Conservation (phyloP, 1,284 basidiomycete species). For the Cryptococcus jaspeensis region DNA sequence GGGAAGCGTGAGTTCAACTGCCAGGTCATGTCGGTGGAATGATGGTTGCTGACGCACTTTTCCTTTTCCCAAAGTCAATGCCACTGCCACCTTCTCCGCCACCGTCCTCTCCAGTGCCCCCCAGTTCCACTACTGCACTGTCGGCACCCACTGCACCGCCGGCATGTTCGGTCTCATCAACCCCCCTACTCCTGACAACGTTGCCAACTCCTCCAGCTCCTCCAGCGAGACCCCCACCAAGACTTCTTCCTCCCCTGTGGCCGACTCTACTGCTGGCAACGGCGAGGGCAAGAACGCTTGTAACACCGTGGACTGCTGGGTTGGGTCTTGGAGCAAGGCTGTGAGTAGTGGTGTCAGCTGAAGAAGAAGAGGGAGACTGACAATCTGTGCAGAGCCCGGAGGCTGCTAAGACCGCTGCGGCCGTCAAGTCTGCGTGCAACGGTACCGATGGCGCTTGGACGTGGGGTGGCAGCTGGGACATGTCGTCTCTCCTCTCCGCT, state of each 20-base stretch:
- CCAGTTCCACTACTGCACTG: constrained; percentile 31
- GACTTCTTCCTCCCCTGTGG: constrained; percentile 12
- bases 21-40: neutral
- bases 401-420: constrained; percentile 10
- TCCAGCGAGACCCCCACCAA: constrained; percentile 17
- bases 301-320: constrained; percentile 26
- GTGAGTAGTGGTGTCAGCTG: constrained; percentile 11
- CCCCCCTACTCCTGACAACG: constrained; percentile 1
- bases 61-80: constrained; percentile 22
- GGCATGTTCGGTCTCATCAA: constrained; percentile 36
- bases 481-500: constrained; percentile 12
- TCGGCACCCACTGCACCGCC: constrained; percentile 23
- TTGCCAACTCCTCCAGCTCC: neutral
- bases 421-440: constrained; percentile 21
- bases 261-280: constrained; percentile 18
- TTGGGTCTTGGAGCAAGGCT: constrained; percentile 17
- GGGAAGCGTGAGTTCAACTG: constrained; percentile 23
- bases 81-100: constrained; percentile 23
- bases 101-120: constrained; percentile 15
- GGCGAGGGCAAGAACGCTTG: constrained; percentile 11
- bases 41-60: neutral
- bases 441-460: constrained; percentile 18
- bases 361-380: neutral
- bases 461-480: constrained; percentile 29
- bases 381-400: constrained; percentile 9